Evolutionary conservation across 768 basidiomycete genomes (phyloP).

Genomic region (Phlebiopsis gigantea): DNA sequence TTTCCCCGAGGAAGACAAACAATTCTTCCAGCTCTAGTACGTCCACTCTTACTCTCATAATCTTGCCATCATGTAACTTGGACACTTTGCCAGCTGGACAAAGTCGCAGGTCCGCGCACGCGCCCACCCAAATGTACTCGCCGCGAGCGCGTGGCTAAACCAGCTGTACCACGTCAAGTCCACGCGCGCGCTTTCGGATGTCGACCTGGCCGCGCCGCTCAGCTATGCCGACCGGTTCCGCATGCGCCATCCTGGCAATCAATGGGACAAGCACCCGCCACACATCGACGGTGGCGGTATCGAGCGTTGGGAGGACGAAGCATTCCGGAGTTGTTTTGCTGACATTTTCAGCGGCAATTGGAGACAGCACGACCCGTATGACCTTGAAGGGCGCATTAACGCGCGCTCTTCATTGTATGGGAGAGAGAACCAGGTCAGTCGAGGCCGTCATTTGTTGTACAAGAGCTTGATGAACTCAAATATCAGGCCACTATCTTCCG

Average conservation of each 20-base stretch:
- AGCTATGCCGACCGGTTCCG: constrained; percentile 72
- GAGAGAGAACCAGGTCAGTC: constrained; percentile 41
- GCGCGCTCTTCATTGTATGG: constrained; percentile 64
- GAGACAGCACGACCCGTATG: constrained; percentile 63
- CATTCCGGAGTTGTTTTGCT: constrained; percentile 53
- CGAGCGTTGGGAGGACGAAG: constrained; percentile 69
- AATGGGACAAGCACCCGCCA: constrained; percentile 50
- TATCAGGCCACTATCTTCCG: constrained; percentile 22
- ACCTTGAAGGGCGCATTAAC: constrained; percentile 50
- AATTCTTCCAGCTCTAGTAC: constrained; percentile 72
- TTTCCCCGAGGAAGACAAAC: constrained; percentile 51
- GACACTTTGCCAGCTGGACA: constrained; percentile 34
- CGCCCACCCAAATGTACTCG: constrained; percentile 60
- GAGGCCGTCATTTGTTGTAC: background rate
- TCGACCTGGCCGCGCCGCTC: constrained; percentile 58
- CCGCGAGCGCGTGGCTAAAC: constrained; percentile 54
- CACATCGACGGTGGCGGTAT: constrained; percentile 59
- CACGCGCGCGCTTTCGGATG: constrained; percentile 36
- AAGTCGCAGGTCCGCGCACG: constrained; percentile 62
- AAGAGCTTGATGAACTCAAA: background rate
- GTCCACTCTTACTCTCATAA: constrained; percentile 11
- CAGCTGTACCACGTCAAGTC: constrained; percentile 49
- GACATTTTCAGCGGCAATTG: constrained; percentile 60
- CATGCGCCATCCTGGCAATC: constrained; percentile 60
- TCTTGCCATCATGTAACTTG: background rate